Evolutionary conservation across 2,329 filamentous ascomycete genomes (phyloP).

Genomic region (Tolypocladium album): DNA sequence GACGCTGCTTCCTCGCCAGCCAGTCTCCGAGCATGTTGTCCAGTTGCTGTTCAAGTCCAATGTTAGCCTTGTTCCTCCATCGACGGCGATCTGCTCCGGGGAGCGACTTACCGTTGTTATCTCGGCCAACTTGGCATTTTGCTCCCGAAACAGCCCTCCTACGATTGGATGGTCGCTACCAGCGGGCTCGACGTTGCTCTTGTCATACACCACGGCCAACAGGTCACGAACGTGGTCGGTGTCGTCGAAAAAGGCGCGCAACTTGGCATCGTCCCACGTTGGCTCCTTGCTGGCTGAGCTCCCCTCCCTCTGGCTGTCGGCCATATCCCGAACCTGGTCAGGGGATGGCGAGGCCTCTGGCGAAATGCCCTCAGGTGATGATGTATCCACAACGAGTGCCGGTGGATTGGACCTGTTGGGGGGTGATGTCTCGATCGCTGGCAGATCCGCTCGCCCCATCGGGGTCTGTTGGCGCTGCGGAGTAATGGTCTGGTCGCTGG

Average conservation of each 20-base stretch:
- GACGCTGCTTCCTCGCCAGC: constrained; percentile 60
- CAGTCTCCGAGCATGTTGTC: constrained; percentile 80
- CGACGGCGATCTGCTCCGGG: not conserved
- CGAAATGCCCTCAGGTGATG: constrained; percentile 56
- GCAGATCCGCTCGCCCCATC: constrained; percentile 10
- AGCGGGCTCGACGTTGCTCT: constrained; percentile 68
- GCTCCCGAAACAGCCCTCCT: constrained; percentile 70
- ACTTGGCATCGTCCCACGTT: constrained; percentile 76
- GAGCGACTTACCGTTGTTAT: constrained; percentile 59
- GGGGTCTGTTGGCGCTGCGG: constrained; percentile 7
- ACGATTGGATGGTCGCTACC: constrained; percentile 79
- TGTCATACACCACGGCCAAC: constrained; percentile 86
- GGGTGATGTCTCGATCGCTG: constrained; percentile 8
- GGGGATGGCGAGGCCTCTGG: constrained; percentile 56
- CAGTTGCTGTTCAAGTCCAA: constrained; percentile 45
- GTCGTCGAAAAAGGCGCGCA: constrained; percentile 86
- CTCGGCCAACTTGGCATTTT: constrained; percentile 75
- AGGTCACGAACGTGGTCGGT: constrained; percentile 82
- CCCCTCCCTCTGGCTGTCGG: constrained; percentile 23
- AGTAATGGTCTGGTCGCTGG: constrained; percentile 20
- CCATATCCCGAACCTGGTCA: constrained; percentile 40
- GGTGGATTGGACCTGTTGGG: constrained; percentile 42
- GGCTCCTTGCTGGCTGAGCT: constrained; percentile 28
- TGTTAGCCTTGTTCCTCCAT: constrained; percentile 5
- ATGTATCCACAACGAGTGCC: constrained; percentile 58